Evolutionary conservation across 805 yeast genomes (phyloP).

Genomic region (Spathaspora passalidarum): DNA sequence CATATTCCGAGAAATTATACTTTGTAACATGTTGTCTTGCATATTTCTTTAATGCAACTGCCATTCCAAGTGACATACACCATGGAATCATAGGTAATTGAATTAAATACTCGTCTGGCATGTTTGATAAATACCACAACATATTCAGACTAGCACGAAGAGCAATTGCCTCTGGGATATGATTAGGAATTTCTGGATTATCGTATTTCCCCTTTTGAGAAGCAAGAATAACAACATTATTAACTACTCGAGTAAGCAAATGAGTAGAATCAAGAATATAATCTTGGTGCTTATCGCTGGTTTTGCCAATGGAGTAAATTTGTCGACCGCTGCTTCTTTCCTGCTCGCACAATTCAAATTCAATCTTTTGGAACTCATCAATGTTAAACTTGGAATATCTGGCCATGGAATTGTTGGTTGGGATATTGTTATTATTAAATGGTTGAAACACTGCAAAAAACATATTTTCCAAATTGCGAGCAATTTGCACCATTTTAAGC

Average conservation of each 20-base stretch:
- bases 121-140: constrained; percentile 20
- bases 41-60: constrained; percentile 18
- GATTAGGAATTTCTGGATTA: constrained; percentile 17
- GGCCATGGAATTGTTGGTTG: constrained; percentile 10
- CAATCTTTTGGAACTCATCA: constrained; percentile 24
- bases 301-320: not conserved
- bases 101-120: constrained; percentile 16
- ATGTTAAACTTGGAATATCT: constrained; percentile 19
- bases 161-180: constrained; percentile 21
- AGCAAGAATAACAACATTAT: constrained; percentile 22
- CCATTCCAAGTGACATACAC: constrained; percentile 25
- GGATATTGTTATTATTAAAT: constrained; percentile 14
- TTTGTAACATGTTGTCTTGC: constrained; percentile 10
- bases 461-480: constrained; percentile 24
- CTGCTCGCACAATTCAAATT: constrained; percentile 23
- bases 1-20: constrained; percentile 5
- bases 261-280: constrained; percentile 20
- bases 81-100: constrained; percentile 26
- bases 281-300: constrained; percentile 4
- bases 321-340: constrained; percentile 12
- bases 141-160: constrained; percentile 23
- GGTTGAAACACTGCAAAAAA: constrained; percentile 21
- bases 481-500: constrained; percentile 25
- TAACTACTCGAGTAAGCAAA: constrained; percentile 25
- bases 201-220: constrained; percentile 27